Evolutionary conservation across 2,329 filamentous ascomycete genomes (phyloP).

Genomic region (Apiospora kogelbergensis): DNA sequence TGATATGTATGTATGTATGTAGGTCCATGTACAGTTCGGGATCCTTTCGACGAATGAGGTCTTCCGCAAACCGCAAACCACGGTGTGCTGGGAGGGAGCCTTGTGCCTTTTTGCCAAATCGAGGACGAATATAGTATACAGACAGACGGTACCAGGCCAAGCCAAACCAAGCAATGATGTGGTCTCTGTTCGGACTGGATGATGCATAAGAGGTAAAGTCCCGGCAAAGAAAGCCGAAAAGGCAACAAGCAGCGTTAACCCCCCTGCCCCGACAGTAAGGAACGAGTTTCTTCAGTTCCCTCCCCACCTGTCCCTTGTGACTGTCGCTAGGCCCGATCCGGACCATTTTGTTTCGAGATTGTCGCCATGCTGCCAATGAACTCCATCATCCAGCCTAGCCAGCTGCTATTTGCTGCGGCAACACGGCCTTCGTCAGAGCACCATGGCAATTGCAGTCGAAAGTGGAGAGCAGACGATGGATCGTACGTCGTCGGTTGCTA

Average conservation of each 20-base stretch:
- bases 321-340: conserved; percentile 14
- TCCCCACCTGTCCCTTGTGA: conserved; percentile 13
- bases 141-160: no score
- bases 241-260: neutral
- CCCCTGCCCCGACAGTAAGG: neutral
- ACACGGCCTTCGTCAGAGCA: neutral
- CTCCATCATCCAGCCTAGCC: neutral
- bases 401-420: neutral
- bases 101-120: neutral
- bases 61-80: neutral
- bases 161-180: no score
- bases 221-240: neutral
- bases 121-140: neutral
- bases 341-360: conserved; percentile 17
- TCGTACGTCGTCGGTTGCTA: neutral
- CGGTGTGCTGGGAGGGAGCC: no score
- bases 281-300: conserved; percentile 9
- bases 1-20: neutral
- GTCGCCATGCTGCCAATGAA: conserved; percentile 4
- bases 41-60: neutral
- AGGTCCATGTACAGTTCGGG: no score
- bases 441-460: conserved; percentile 4
- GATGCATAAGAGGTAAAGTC: conserved; percentile 1
- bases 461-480: neutral
- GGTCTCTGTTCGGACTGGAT: no score